Evolutionary conservation across 2,329 filamentous ascomycete species (phyloP), one percentile per base, ranked within the genome.

Genomic region (Emmonsia crescens): DNA sequence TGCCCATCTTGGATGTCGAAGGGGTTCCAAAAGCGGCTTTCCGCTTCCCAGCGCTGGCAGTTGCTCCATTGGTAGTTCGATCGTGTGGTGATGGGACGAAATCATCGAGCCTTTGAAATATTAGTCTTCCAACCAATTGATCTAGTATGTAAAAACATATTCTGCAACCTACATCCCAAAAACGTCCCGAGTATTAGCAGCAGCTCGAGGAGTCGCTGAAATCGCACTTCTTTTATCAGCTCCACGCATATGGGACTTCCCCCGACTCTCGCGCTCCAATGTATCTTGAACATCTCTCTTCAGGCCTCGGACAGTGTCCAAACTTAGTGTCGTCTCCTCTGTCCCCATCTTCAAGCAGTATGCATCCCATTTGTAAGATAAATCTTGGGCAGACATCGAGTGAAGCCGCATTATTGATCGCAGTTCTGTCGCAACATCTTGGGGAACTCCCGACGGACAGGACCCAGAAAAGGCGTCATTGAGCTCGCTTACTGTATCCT

Each of bases 301-400:
- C 72, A 99, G 88, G 61, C 85, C 84, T 51, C 88, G 83, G 54
- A 89, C 83, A 0, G 83, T 87, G 44, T 88, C 83, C 49, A 95
- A 80, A 56, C 88, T 84, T 64, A 89, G 77, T 63, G 82, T 86
- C 64, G 86, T 86, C 62, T 91, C 88, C 61, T 95, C 90, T 56
- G 85, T 79, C 29, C 92, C 90, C 86, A 97, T 91, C 76, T 93
- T 96, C 73, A 99, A 88, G 75, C 89, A 92, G 80, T 96, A 97
- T 0, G 91, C 93, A 75, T 99, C 94, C 94, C 94, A 99, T 81
- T 97, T 97, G 84, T 91, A 96, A 76, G 91, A 96, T 31, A 97
- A 81, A 72, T 97, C 94, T 73, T 97, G 87, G 40, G 86, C 82
- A 19, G 86, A 84, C 64, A 97, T 83, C 56, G 85, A 85, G 76